Percentiles rank a stretch among this genome's conserved stretches.
phyloP scores from a whole-genome alignment of 768 basidiomycete genomes.

The Suillus weaverae region DNA sequence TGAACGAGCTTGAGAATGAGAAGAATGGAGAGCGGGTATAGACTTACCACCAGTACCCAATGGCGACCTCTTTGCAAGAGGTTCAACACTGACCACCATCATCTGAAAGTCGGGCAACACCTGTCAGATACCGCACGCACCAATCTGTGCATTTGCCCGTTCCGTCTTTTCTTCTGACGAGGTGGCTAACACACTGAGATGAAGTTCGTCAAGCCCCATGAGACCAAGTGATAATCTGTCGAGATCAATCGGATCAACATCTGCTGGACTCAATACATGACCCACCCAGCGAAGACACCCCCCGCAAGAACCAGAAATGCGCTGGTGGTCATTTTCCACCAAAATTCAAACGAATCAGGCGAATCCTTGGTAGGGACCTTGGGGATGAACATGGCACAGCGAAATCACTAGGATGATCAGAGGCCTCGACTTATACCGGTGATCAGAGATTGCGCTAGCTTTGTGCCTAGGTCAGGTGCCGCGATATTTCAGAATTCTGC shows the following conservation, averaged over 20 bases:
- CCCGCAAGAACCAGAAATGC: conserved; percentile 74
- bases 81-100: conserved; percentile 41
- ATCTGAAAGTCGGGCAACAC: conserved; percentile 3
- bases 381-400: neutral
- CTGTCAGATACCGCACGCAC: conserved; percentile 34
- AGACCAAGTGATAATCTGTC: conserved; percentile 81
- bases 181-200: conserved; percentile 79
- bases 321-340: conserved; percentile 69
- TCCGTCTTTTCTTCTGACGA: conserved; percentile 75
- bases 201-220: conserved; percentile 92
- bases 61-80: conserved; percentile 71
- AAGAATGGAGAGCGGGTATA: conserved; percentile 9
- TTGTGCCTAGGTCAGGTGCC: neutral
- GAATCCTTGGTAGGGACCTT: conserved; percentile 22
- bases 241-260: neutral
- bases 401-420: neutral
- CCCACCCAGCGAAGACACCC: conserved; percentile 91
- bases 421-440: neutral
- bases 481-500: neutral
- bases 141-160: conserved; percentile 67
- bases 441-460: neutral
- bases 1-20: conserved; percentile 1
- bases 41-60: conserved; percentile 87
- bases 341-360: conserved; percentile 65
- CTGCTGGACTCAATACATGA: conserved; percentile 5